These are phyloP conservation scores for Inga leiocalycina DNA, from an alignment of 306 rosid species.

Conservation along the genomic window DNA sequence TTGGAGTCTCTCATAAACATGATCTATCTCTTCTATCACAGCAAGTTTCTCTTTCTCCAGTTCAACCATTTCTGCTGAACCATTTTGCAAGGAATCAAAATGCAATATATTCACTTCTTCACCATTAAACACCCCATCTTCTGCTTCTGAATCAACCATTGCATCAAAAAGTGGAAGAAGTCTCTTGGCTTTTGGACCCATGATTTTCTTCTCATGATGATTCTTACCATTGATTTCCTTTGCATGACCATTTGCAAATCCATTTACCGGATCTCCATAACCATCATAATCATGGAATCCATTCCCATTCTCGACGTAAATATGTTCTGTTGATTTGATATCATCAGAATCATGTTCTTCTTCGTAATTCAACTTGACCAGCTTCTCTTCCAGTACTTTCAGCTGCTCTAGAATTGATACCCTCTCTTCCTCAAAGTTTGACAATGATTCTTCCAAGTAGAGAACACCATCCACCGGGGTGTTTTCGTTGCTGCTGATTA, in stretches of 20 bases:
- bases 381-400: constrained; percentile 84
- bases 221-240: constrained; percentile 67
- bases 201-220: constrained; percentile 56
- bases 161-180: constrained; percentile 62
- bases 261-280: constrained; percentile 47
- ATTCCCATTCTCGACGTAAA: constrained; percentile 62
- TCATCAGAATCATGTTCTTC: constrained; percentile 62
- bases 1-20: constrained; percentile 84
- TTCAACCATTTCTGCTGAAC: constrained; percentile 43
- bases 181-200: constrained; percentile 56
- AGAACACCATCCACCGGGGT: constrained; percentile 77
- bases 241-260: constrained; percentile 63
- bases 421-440: constrained; percentile 90
- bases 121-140: constrained; percentile 59
- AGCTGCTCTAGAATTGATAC: constrained; percentile 79
- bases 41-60: constrained; percentile 52
- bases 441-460: constrained; percentile 76
- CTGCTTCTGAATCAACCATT: constrained; percentile 56
- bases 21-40: constrained; percentile 68
- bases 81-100: constrained; percentile 35
- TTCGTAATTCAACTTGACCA: constrained; percentile 63
- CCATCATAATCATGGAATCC: constrained; percentile 58
- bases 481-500: constrained; percentile 53
- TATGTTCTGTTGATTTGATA: constrained; percentile 40
- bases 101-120: constrained; percentile 51